Conservation (phyloP, 208 protist species). For the Acanthamoeba triangularis region DNA sequence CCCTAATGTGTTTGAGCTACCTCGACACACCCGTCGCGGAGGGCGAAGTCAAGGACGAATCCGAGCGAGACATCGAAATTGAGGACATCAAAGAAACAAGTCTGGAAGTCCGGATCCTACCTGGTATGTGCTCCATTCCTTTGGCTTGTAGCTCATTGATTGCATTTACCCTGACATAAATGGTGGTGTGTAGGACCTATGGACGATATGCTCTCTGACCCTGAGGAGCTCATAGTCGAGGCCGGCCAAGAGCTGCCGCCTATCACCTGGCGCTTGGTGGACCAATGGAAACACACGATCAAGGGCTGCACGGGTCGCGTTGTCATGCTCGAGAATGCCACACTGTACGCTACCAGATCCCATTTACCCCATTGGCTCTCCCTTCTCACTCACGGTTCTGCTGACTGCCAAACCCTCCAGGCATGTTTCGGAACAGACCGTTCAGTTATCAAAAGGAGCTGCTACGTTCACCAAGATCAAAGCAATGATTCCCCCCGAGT, state of each 20-base stretch:
- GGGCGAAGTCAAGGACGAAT: neutral
- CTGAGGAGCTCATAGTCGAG: neutral
- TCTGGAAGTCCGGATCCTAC: neutral
- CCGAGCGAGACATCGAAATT: neutral
- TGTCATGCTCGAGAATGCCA: neutral
- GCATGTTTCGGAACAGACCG: neutral
- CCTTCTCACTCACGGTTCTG: neutral
- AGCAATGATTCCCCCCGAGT: neutral
- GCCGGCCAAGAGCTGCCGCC: neutral
- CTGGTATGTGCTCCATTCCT: too few relatives aligned
- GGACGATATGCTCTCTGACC: neutral
- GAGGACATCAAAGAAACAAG: too few relatives aligned
- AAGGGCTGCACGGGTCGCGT: neutral
- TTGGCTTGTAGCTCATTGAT: too few relatives aligned
- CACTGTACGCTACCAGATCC: neutral
- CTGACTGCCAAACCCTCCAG: neutral
- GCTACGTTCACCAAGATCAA: conserved; percentile 13
- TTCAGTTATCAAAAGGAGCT: neutral
- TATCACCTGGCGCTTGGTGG: neutral
- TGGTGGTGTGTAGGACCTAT: conserved; percentile 1
- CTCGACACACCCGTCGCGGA: neutral
- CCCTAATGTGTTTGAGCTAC: neutral
- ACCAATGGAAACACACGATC: conserved; percentile 27
- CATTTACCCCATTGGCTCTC: too few relatives aligned
- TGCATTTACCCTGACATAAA: neutral